phyloP scores from a whole-genome alignment of 768 basidiomycete species.

The Chalciporus piperatus region DNA sequence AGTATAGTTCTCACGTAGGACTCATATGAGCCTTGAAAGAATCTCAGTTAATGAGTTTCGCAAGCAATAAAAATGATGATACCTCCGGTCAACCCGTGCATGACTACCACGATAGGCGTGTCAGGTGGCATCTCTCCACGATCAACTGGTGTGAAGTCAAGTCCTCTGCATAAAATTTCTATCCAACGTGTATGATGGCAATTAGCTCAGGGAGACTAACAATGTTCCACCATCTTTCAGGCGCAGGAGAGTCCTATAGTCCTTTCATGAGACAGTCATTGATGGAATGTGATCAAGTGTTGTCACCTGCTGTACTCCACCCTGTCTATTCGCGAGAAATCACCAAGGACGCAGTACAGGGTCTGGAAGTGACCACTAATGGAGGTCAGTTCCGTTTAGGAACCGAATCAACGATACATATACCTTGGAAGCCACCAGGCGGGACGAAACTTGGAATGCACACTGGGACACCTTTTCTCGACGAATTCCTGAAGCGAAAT shows the following conservation, averaged over 20 bases:
- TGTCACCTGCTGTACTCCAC: slow-evolving; percentile 31
- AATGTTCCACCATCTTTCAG: slow-evolving; percentile 33
- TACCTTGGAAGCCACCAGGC: slow-evolving; percentile 35
- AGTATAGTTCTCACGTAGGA: slow-evolving; percentile 85
- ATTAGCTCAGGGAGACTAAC: slow-evolving; percentile 18
- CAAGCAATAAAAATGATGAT: not conserved
- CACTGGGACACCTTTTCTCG: slow-evolving; percentile 29
- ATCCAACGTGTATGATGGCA: not conserved
- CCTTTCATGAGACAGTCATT: slow-evolving; percentile 4
- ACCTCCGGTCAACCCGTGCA: slow-evolving; percentile 35
- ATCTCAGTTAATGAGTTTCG: not conserved
- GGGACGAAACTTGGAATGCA: slow-evolving; percentile 27
- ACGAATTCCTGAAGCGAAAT: slow-evolving; percentile 30
- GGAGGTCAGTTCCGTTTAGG: slow-evolving; percentile 13
- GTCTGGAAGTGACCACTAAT: slow-evolving; percentile 33
- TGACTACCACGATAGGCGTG: slow-evolving; percentile 32
- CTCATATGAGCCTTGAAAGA: slow-evolving; percentile 74
- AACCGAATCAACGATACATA: not conserved
- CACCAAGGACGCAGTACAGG: slow-evolving; percentile 29
- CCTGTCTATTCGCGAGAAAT: slow-evolving; percentile 31
- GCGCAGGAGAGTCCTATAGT: slow-evolving; percentile 25
- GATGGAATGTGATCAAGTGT: not conserved
- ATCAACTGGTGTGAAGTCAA: slow-evolving; percentile 32
- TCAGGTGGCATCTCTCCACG: slow-evolving; percentile 16
- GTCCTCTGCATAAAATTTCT: slow-evolving; percentile 21